Evolutionary conservation across 1,284 basidiomycete genomes (phyloP), one percentile per base, ranked within the genome.

Genomic region (Dichomitus squalens): DNA sequence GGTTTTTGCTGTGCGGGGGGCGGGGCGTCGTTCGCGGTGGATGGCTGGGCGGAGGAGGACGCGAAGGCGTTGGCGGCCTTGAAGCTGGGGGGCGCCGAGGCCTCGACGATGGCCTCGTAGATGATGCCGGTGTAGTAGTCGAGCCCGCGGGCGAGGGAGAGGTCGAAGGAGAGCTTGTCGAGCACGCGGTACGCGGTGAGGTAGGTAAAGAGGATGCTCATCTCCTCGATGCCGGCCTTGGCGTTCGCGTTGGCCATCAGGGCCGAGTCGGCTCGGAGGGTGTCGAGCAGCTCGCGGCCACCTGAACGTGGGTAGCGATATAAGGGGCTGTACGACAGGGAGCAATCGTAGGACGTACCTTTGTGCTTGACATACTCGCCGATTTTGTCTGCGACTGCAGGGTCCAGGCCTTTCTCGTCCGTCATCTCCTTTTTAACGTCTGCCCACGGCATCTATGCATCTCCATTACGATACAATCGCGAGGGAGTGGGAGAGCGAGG

Each of bases 101-200:
- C 93, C 67, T 93, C 93, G 23, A 95, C 93, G 66, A 95, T 85
- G 39, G 95, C 97, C 76, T 99, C 97, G 78, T 98, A 98, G 72
- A 99, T 99, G 69, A 99, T 88, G 38, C 97, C 96, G 1, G 96
- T 99, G 77, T 99, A 98, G 76, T 99, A 99, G 75, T 99, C 97
- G 35, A 99, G 83, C 23, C 96, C 96, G 34, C 97, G 88, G 7
- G 97, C 97, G 21, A 99, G 85, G 7, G 94, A 96, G 66, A 99
- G 85, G 75, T 99, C 96, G 72, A 99, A 98, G 7, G 93, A 96
- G 70, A 98, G 85, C 91, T 86, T 90, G 70, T 90, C 84, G n/a
- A 90, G 68, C 25, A 96, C 85, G 36, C 85, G 84, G 75, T 94
- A 98, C 1, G 93, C 86, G 40, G 86, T 81, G 14, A 99, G 84